Evolutionary conservation across 306 rosid species (phyloP).

Genomic region (Potentilla sterilis): DNA sequence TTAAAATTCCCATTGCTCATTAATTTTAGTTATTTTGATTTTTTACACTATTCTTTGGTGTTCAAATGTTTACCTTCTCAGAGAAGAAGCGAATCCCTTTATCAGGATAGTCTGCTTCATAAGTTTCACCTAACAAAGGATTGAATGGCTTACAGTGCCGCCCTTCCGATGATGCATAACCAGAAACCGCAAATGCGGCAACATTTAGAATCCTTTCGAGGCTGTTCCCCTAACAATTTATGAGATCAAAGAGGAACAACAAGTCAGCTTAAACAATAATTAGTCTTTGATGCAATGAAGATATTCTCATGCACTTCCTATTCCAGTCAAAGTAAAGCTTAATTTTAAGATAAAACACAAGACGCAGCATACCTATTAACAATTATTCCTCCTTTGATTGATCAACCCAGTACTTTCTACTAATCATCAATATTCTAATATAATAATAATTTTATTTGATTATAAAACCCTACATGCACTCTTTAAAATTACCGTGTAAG

Average conservation of each 20-base stretch:
- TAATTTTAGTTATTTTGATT: neutral
- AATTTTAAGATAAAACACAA: neutral
- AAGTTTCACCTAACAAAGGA: conserved; percentile 97
- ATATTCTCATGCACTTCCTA: neutral
- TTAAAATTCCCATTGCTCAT: neutral
- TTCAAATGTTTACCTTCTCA: conserved; percentile 68
- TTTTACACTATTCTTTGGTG: neutral
- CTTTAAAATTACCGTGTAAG: neutral
- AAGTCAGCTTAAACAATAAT: conserved; percentile 13
- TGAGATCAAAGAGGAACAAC: conserved; percentile 11
- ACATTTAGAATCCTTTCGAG: conserved; percentile 77
- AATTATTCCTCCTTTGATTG: neutral
- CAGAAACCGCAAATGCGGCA: conserved; percentile 98
- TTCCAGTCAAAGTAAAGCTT: neutral
- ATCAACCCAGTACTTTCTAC: neutral
- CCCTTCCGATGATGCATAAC: conserved; percentile 95
- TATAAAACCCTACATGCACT: neutral
- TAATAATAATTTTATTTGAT: neutral
- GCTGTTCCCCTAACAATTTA: conserved; percentile 72
- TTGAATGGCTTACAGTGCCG: conserved; percentile 97
- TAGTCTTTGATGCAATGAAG: neutral
- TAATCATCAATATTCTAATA: neutral
- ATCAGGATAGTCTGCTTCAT: conserved; percentile 91
- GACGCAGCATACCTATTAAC: neutral
- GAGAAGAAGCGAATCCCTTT: conserved; percentile 95